Evolutionary conservation across 805 yeast genomes (phyloP), one percentile per base, ranked within the genome.

Genomic region (Scheffersomyces stipitis): DNA sequence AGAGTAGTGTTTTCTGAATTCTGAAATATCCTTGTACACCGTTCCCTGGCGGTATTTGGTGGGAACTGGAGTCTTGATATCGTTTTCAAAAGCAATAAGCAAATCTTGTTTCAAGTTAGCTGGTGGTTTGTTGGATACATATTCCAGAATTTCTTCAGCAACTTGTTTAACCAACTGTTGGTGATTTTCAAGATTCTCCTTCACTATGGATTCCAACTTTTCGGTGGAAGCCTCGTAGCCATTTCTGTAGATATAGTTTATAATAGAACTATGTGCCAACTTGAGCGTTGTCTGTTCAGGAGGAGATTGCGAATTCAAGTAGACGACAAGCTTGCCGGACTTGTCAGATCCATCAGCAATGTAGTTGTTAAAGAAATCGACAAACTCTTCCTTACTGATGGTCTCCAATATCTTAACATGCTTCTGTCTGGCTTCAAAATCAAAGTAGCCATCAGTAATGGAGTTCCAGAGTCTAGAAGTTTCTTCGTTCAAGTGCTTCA

Each of bases 401-500:
- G 51, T 51, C 34, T 74, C 71, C 36, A 88, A 70, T 3, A 75
- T 42, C 30, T 71, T 70, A 5, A 86, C 88, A 40, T 81, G 82
- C 31, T 67, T 62, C 26, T 69, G 75, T 40, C 78, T 69, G 36
- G 76, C 71, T 26, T 69, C 61, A 62, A 88, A 91, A 56, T 91
- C 87, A 54, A 84, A 90, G 60, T 69, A 84, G 4, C 96, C 96
- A 38, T 78, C 71, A 20, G 78, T 76, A 39, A 93, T 83, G 10
- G 78, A 71, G 36, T 74, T 69, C 77, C 88, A 80, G 58, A 77
- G 82, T 49, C 81, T 67, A 7, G 65, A 54, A 33, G 78, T 71
- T 61, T 93, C 98, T 56, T 91, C 96, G 37, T 69, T 65, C 62
- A 90, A 69, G 49, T 88, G 89, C 62, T 86, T 87, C 50, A 76